phyloP scores from a whole-genome alignment of 306 rosid species.

The Macrotyloma uniflorum region DNA sequence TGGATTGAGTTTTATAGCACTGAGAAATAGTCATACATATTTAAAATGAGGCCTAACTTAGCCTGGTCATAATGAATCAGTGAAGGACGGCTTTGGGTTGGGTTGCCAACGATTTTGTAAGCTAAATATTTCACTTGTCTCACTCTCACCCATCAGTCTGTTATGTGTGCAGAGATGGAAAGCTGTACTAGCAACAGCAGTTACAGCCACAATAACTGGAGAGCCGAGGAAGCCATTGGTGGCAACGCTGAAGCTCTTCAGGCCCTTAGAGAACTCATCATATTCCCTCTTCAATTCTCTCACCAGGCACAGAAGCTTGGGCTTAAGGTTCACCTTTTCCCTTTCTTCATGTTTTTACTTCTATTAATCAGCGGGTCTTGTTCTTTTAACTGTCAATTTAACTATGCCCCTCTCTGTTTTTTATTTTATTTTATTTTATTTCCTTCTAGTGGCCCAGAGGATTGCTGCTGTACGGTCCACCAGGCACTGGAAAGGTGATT shows the following conservation, averaged over 20 bases:
- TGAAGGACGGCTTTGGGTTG: neutral
- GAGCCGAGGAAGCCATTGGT: conserved; percentile 77
- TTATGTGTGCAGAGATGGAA: conserved; percentile 23
- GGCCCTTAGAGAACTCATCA: conserved; percentile 78
- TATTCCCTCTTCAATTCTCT: conserved; percentile 64
- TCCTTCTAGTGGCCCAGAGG: conserved; percentile 85
- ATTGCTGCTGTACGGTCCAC: conserved; percentile 86
- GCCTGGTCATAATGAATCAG: neutral
- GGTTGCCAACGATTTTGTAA: neutral
- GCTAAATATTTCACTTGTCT: neutral
- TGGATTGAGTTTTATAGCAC: neutral
- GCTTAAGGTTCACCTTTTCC: conserved; percentile 54
- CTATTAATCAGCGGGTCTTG: neutral
- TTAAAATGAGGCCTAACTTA: neutral
- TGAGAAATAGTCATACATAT: neutral
- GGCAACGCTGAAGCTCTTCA: conserved; percentile 75
- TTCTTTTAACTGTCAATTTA: neutral
- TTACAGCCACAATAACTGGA: conserved; percentile 40
- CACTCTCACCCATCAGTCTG: neutral
- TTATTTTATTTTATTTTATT: conserved; percentile 21
- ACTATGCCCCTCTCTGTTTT: conserved; percentile 5
- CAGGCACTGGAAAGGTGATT: conserved; percentile 89
- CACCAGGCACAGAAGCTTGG: conserved; percentile 65
- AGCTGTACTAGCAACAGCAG: conserved; percentile 19
- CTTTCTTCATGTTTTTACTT: neutral